Conservation (phyloP, 495 filamentous ascomycete genomes). For the Glarea lozoyensis region DNA sequence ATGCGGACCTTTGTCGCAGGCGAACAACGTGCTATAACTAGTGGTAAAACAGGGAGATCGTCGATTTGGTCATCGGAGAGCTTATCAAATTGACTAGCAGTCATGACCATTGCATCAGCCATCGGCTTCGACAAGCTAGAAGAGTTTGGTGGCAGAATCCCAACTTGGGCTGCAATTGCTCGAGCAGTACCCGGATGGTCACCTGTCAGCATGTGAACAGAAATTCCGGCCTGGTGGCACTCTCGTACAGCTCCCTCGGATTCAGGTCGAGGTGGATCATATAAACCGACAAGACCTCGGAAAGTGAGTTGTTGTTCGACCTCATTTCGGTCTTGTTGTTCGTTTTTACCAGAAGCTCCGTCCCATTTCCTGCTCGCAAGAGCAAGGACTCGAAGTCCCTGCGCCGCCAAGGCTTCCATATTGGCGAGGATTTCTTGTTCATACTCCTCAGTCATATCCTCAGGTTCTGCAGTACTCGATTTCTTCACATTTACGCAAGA, state of each 20-base stretch:
- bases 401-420: constrained; percentile 53
- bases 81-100: constrained; percentile 53
- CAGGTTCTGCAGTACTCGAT: constrained; percentile 25
- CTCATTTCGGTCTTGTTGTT: constrained; percentile 40
- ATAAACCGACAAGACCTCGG: constrained; percentile 52
- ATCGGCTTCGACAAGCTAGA: constrained; percentile 41
- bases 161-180: constrained; percentile 57
- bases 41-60: constrained; percentile 47
- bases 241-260: constrained; percentile 43
- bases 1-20: constrained; percentile 62
- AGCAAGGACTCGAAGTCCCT: constrained; percentile 57
- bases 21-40: constrained; percentile 63
- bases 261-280: constrained; percentile 44
- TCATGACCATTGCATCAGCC: constrained; percentile 56
- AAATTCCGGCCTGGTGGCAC: constrained; percentile 59
- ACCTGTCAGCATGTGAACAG: constrained; percentile 69
- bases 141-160: constrained; percentile 53
- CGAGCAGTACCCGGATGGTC: constrained; percentile 58
- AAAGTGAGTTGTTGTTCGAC: constrained; percentile 49
- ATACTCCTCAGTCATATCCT: constrained; percentile 35
- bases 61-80: constrained; percentile 54
- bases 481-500: constrained; percentile 39
- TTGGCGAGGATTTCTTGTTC: constrained; percentile 47
- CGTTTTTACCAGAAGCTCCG: constrained; percentile 23
- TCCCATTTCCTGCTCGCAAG: constrained; percentile 42